phyloP scores from a whole-genome alignment of 2,329 filamentous ascomycete species.

The Zymoseptoria passerinii region DNA sequence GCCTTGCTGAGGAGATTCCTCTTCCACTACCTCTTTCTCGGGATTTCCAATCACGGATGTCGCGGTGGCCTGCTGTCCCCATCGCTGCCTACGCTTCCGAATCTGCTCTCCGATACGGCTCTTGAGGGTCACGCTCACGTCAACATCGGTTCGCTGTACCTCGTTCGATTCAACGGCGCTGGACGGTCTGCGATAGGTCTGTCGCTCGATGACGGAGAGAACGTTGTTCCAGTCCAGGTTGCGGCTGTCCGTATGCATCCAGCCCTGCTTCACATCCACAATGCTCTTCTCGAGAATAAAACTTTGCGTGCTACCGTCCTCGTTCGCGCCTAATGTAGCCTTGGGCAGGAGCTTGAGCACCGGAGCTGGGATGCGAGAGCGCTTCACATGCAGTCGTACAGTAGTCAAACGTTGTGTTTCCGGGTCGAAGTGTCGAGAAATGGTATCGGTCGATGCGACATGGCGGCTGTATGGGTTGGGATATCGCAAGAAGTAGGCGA shows the following conservation, averaged over 20 bases:
- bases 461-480: slow-evolving; percentile 78
- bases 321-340: slow-evolving; percentile 53
- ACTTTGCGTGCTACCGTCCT: slow-evolving; percentile 56
- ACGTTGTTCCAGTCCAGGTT: slow-evolving; percentile 79
- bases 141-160: slow-evolving; percentile 53
- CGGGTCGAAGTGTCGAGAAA: slow-evolving; percentile 64
- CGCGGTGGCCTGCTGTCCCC: slow-evolving; percentile 32
- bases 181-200: slow-evolving; percentile 53
- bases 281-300: slow-evolving; percentile 75
- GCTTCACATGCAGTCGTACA: slow-evolving; percentile 72
- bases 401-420: slow-evolving; percentile 68
- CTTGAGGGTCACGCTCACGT: slow-evolving; percentile 64
- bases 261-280: slow-evolving; percentile 69
- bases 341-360: slow-evolving; percentile 68
- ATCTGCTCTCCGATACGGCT: slow-evolving; percentile 64
- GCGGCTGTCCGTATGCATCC: slow-evolving; percentile 73
- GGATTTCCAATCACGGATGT: slow-evolving; percentile 31
- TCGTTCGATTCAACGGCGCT: slow-evolving; percentile 15
- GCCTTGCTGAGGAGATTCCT: slow-evolving; percentile 43
- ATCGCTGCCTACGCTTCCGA: slow-evolving; percentile 43
- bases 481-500: slow-evolving; percentile 84
- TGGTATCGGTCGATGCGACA: slow-evolving; percentile 76
- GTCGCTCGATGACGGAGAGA: slow-evolving; percentile 67
- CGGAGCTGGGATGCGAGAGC: slow-evolving; percentile 65
- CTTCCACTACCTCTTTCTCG: slow-evolving; percentile 28